Evolutionary conservation across 805 yeast species (phyloP).

Genomic region (Yarrowia divulgata): DNA sequence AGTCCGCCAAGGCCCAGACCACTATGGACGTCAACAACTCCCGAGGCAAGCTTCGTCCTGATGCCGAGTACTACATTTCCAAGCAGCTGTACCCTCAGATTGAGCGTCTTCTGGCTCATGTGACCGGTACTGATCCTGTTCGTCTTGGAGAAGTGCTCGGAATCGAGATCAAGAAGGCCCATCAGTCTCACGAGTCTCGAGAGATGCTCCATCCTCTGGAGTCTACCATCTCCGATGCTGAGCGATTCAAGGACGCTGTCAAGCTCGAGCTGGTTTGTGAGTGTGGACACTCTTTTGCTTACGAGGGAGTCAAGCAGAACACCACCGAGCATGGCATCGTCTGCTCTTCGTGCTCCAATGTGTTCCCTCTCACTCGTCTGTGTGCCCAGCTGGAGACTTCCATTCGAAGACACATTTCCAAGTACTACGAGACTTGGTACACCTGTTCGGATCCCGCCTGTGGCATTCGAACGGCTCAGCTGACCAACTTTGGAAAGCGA

Average conservation of each 20-base stretch:
- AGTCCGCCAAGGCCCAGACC: slow-evolving; percentile 65
- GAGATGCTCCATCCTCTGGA: slow-evolving; percentile 70
- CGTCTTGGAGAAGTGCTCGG: slow-evolving; percentile 81
- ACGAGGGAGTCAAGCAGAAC: slow-evolving; percentile 77
- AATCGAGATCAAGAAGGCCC: slow-evolving; percentile 67
- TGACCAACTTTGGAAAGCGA: slow-evolving; percentile 86
- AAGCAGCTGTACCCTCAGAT: slow-evolving; percentile 92
- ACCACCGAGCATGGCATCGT: slow-evolving; percentile 67
- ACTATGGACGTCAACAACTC: slow-evolving; percentile 67
- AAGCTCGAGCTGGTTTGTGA: slow-evolving; percentile 63
- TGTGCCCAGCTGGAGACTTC: slow-evolving; percentile 77
- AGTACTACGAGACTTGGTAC: slow-evolving; percentile 87
- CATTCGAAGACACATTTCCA: slow-evolving; percentile 71
- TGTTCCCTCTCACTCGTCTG: slow-evolving; percentile 61
- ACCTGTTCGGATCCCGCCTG: slow-evolving; percentile 86
- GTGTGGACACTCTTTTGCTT: slow-evolving; percentile 68
- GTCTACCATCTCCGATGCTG: slow-evolving; percentile 78
- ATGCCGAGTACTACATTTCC: slow-evolving; percentile 78
- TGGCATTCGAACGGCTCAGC: slow-evolving; percentile 78
- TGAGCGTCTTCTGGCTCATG: slow-evolving; percentile 81
- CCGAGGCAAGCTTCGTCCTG: slow-evolving; percentile 64
- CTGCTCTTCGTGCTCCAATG: slow-evolving; percentile 67
- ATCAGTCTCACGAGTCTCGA: slow-evolving; percentile 40
- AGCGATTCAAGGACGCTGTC: slow-evolving; percentile 74
- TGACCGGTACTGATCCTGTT: slow-evolving; percentile 84